A percentile compares a stretch with the other conserved stretches of the same genome.
phyloP scores from a whole-genome alignment of 1,139 yeast species.

The Wickerhamiella pararugosa region DNA sequence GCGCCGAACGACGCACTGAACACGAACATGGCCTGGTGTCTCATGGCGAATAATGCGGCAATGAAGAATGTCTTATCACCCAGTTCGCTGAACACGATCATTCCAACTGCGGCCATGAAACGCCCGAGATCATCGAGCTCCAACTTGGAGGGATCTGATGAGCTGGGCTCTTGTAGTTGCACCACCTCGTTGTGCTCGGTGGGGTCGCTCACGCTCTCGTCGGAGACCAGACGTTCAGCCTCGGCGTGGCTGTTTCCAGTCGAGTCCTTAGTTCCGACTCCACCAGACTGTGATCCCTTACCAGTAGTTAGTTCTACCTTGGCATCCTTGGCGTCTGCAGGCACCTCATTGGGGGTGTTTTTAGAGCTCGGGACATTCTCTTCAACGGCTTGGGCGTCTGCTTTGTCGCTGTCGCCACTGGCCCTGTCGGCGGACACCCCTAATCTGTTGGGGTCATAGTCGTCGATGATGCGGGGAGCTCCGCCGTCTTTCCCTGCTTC shows the following conservation, averaged over 20 bases:
- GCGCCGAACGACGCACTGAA: constrained; percentile 83
- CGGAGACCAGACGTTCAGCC: not conserved
- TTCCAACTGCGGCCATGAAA: constrained; percentile 28
- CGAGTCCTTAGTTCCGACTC: constrained; percentile 6
- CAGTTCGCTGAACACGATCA: constrained; percentile 87
- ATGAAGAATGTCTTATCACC: constrained; percentile 95
- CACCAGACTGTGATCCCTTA: constrained; percentile 8
- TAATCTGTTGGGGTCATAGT: constrained; percentile 26
- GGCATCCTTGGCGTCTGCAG: constrained; percentile 2
- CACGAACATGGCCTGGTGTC: constrained; percentile 65
- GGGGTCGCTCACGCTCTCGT: not conserved
- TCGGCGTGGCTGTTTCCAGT: constrained; percentile 10
- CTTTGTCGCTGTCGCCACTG: constrained; percentile 8
- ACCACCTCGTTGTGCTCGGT: not conserved
- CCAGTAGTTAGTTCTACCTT: constrained; percentile 8
- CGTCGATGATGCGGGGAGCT: constrained; percentile 25
- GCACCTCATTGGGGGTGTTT: constrained; percentile 1
- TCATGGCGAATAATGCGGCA: constrained; percentile 98
- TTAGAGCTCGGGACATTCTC: not conserved
- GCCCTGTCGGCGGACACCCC: constrained; percentile 20
- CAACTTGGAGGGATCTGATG: not conserved
- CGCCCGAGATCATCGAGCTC: constrained; percentile 7
- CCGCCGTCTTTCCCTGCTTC: constrained; percentile 19
- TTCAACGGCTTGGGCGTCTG: not conserved
- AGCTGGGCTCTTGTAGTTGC: constrained; percentile 7